A percentile compares a stretch with the other conserved stretches of the same genome.
Conservation (phyloP, 1,139 yeast genomes). For the Nematodospora anomalae region DNA sequence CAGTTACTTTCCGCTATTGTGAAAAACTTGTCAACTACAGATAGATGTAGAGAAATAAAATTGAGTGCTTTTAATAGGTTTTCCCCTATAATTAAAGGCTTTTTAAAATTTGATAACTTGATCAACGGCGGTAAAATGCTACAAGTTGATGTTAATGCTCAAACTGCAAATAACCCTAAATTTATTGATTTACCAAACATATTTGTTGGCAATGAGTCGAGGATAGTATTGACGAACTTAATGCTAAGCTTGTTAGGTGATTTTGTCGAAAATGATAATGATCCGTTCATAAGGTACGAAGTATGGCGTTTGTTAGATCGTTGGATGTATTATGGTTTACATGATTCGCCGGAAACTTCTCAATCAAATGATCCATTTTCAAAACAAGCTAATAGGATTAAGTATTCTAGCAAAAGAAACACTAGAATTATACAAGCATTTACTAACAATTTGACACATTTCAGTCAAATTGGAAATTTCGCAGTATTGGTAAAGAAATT, state of each 20-base stretch:
- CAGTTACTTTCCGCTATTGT: constrained; percentile 40
- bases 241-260: constrained; percentile 45
- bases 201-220: constrained; percentile 35
- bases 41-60: constrained; percentile 31
- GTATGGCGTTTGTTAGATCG: constrained; percentile 73
- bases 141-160: constrained; percentile 17
- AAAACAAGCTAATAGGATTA: constrained; percentile 16
- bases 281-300: constrained; percentile 36
- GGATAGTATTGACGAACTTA: constrained; percentile 37
- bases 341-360: constrained; percentile 17
- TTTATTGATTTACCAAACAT: constrained; percentile 28
- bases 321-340: constrained; percentile 60
- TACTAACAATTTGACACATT: constrained; percentile 33
- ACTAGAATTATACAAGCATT: constrained; percentile 35
- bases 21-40: constrained; percentile 28
- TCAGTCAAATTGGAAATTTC: constrained; percentile 65
- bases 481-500: constrained; percentile 47
- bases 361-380: constrained; percentile 11
- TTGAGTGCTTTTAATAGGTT: constrained; percentile 34
- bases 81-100: constrained; percentile 36
- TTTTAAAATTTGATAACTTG: constrained; percentile 43
- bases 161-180: constrained; percentile 16
- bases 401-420: constrained; percentile 26
- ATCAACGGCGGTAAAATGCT: constrained; percentile 24
- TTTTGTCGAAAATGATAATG: constrained; percentile 43